Percentiles rank a stretch among this genome's conserved stretches.
These are phyloP conservation scores for Metarhizium rileyi DNA, from an alignment of 2,329 filamentous ascomycete genomes.

Conservation along the genomic window DNA sequence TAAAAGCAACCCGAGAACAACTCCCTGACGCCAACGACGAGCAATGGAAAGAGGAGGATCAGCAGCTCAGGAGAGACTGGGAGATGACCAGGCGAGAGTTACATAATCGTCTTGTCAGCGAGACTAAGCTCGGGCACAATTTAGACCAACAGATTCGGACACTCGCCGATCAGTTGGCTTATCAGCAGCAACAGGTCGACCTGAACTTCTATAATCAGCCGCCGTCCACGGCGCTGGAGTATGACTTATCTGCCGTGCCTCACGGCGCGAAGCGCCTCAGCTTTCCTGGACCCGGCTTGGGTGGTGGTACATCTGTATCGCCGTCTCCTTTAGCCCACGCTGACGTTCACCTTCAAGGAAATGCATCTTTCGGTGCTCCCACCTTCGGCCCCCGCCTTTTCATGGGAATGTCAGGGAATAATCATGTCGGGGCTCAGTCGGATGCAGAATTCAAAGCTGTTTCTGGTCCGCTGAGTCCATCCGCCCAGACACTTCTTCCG, in stretches of 20 bases:
- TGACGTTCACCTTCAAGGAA: constrained; percentile 36
- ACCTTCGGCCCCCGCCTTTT: constrained; percentile 45
- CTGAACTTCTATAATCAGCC: constrained; percentile 35
- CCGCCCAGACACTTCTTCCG: constrained; percentile 63
- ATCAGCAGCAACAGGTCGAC: constrained; percentile 30
- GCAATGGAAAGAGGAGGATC: constrained; percentile 41
- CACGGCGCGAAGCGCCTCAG: constrained; percentile 38
- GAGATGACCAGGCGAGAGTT: constrained; percentile 42
- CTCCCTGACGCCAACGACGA: constrained; percentile 53
- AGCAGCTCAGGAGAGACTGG: constrained; percentile 46
- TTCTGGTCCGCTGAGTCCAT: constrained; percentile 66
- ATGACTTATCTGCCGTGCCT: constrained; percentile 29
- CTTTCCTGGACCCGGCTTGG: constrained; percentile 5
- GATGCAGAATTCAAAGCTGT: constrained; percentile 53
- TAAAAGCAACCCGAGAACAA: constrained; percentile 61
- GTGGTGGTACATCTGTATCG: constrained; percentile 3
- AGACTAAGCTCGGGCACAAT: constrained; percentile 36
- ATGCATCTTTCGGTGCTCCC: constrained; percentile 44
- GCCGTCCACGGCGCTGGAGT: constrained; percentile 36
- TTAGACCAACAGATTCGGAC: constrained; percentile 37
- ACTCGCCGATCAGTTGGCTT: constrained; percentile 36
- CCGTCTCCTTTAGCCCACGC: constrained; percentile 7
- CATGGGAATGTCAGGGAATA: constrained; percentile 35
- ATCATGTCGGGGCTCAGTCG: constrained; percentile 34
- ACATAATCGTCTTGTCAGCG: constrained; percentile 37